These are phyloP conservation scores for Trichosanthes truncata DNA, from an alignment of 306 rosid species.

Conservation along the genomic window DNA sequence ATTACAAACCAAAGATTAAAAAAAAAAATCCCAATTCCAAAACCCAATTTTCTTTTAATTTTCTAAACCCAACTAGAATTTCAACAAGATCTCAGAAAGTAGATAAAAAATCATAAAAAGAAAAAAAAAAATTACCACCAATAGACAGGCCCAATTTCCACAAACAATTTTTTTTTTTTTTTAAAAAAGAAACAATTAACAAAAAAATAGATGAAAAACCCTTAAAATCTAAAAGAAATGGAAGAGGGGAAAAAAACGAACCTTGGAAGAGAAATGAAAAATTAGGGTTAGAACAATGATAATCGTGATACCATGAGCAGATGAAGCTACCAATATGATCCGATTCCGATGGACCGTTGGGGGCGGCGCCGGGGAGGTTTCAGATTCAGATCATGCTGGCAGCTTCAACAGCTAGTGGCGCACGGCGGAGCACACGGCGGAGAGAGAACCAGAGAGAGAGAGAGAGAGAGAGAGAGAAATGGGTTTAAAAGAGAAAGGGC, in stretches of 20 bases:
- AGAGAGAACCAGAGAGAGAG: neutral
- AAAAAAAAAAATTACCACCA: too few species aligned
- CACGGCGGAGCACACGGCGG: constrained; percentile 25
- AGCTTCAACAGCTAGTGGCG: constrained; percentile 57
- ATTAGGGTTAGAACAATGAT: neutral
- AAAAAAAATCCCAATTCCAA: neutral
- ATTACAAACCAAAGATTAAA: neutral
- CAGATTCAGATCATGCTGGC: constrained; percentile 76
- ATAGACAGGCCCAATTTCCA: too few species aligned
- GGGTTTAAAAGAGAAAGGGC: neutral
- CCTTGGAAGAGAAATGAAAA: neutral
- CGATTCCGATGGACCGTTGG: constrained; percentile 26
- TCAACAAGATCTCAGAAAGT: too few species aligned
- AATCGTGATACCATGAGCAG: constrained; percentile 53
- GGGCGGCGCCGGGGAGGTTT: neutral
- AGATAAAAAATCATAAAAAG: too few species aligned
- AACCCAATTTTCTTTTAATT: neutral
- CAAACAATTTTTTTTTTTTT: too few species aligned
- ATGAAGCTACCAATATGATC: constrained; percentile 72
- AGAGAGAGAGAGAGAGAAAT: neutral
- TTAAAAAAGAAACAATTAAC: too few species aligned
- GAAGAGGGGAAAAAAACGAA: neutral
- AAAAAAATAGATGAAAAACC: neutral
- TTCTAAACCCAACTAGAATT: neutral
- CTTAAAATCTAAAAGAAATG: neutral